Evolutionary conservation across 805 yeast species (phyloP).

Genomic region (Yamadazyma takamatsuzukensis): DNA sequence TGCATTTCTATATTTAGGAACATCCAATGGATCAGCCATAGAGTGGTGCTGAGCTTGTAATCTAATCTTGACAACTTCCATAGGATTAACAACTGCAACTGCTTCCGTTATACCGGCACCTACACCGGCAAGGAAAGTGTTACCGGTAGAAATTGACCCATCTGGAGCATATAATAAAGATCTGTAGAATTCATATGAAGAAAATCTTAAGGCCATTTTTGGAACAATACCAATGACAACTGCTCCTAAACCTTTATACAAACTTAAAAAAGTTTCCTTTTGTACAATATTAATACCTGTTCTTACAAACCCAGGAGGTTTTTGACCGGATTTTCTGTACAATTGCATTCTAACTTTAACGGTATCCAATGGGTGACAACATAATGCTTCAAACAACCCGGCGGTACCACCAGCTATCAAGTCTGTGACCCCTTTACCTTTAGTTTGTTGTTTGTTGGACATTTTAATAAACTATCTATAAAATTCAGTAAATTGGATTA

Average conservation of each 20-base stretch:
- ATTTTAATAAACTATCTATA: conserved; percentile 2
- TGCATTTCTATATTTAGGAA: conserved; percentile 88
- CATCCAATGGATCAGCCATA: conserved; percentile 74
- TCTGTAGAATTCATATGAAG: conserved; percentile 89
- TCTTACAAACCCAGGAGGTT: conserved; percentile 79
- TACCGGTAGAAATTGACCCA: conserved; percentile 64
- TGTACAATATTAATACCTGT: conserved; percentile 78
- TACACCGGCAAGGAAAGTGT: conserved; percentile 87
- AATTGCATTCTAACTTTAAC: conserved; percentile 97
- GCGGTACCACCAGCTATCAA: conserved; percentile 95
- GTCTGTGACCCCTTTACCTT: conserved; percentile 51
- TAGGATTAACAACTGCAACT: conserved; percentile 89
- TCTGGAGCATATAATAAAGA: conserved; percentile 59
- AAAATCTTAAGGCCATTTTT: conserved; percentile 95
- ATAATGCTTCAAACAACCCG: conserved; percentile 93
- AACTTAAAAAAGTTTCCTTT: conserved; percentile 79
- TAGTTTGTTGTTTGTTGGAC: conserved; percentile 18
- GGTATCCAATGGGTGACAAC: conserved; percentile 98
- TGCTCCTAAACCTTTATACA: conserved; percentile 95
- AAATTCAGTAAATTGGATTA: conserved; percentile 1
- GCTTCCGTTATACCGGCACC: conserved; percentile 98
- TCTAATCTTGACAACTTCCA: conserved; percentile 95
- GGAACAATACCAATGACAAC: conserved; percentile 97
- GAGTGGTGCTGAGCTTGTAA: conserved; percentile 94
- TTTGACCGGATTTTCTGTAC: conserved; percentile 64